A percentile compares a stretch with the other conserved stretches of the same genome.
Evolutionary conservation across 1,284 basidiomycete genomes (phyloP).

Genomic region (Vanrija pseudolonga): DNA sequence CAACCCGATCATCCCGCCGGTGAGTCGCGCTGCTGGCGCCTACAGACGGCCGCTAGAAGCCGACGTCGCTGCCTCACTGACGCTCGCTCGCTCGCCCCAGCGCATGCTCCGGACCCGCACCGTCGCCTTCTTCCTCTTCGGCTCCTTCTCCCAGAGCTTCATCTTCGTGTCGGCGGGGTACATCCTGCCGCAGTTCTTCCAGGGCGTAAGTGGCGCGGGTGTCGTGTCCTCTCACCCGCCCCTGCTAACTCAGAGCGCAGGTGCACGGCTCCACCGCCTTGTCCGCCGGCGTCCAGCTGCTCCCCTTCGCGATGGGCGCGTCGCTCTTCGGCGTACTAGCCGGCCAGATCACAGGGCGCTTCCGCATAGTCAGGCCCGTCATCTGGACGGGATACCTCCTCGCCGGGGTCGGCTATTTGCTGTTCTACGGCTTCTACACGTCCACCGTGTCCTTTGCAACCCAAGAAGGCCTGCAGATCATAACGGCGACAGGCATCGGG

Average conservation of each 20-base stretch:
- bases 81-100: background rate
- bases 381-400: constrained; percentile 38
- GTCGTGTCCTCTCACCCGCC: too few species aligned
- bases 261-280: constrained; percentile 28
- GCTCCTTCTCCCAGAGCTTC: constrained; percentile 32
- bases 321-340: constrained; percentile 17
- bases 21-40: constrained; percentile 5
- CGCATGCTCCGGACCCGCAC: constrained; percentile 41
- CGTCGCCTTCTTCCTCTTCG: constrained; percentile 34
- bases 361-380: constrained; percentile 41
- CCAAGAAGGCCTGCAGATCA: constrained; percentile 30
- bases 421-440: constrained; percentile 28
- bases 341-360: constrained; percentile 34
- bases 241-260: background rate
- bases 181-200: constrained; percentile 36
- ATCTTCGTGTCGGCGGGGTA: constrained; percentile 32
- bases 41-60: background rate
- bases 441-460: constrained; percentile 20
- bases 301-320: constrained; percentile 27
- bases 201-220: constrained; percentile 30
- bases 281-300: constrained; percentile 28
- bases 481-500: constrained; percentile 26
- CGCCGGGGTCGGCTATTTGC: constrained; percentile 29
- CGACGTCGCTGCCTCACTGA: background rate
- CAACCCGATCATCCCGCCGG: constrained; percentile 61